Conservation (phyloP, 2,329 filamentous ascomycete genomes). For the Tolypocladium album region DNA sequence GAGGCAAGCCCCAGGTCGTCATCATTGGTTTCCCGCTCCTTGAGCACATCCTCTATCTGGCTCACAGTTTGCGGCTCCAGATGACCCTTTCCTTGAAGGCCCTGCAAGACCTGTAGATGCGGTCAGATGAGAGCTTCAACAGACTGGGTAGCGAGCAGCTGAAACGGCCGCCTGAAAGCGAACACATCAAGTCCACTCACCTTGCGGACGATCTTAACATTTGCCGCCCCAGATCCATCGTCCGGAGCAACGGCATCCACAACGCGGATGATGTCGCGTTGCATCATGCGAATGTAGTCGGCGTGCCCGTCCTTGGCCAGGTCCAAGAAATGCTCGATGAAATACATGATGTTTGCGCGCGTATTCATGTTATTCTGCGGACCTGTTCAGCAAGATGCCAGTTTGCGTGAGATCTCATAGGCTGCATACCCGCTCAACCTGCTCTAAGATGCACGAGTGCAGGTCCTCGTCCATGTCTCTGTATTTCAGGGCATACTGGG, state of each 20-base stretch:
- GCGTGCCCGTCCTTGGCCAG: slow-evolving; percentile 65
- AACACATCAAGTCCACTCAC: slow-evolving; percentile 32
- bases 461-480: slow-evolving; percentile 93
- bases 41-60: slow-evolving; percentile 76
- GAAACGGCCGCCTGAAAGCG: not conserved
- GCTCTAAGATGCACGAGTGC: slow-evolving; percentile 93
- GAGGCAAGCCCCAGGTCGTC: slow-evolving; percentile 44
- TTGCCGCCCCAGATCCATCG: slow-evolving; percentile 79
- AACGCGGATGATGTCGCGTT: slow-evolving; percentile 81
- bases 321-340: slow-evolving; percentile 91
- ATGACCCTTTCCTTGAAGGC: slow-evolving; percentile 59
- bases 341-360: slow-evolving; percentile 97
- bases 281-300: slow-evolving; percentile 88
- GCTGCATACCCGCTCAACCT: slow-evolving; percentile 62
- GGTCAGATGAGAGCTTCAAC: not conserved
- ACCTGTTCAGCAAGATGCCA: not conserved
- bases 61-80: slow-evolving; percentile 62
- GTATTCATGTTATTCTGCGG: slow-evolving; percentile 85
- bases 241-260: slow-evolving; percentile 87
- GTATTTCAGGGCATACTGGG: slow-evolving; percentile 89
- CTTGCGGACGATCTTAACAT: slow-evolving; percentile 83
- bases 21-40: slow-evolving; percentile 60
- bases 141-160: not conserved
- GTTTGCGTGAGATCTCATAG: too few relatives aligned
- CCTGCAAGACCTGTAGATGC: slow-evolving; percentile 48